Conservation (phyloP, 306 rosid genomes). For the Vigna hirtella region DNA sequence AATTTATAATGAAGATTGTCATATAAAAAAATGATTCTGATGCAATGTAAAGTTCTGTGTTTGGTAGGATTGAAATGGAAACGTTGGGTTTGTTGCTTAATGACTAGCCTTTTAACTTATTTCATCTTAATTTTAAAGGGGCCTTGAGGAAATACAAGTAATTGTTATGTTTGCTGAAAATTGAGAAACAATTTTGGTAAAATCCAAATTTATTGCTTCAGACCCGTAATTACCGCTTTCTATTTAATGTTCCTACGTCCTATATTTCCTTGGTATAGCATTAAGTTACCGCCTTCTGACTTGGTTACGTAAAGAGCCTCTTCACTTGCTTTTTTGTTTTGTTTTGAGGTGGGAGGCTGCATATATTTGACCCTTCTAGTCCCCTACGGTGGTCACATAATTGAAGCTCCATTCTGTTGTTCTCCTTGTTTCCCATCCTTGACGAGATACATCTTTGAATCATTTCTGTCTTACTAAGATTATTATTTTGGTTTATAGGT, state of each 20-base stretch:
- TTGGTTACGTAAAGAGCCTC: not conserved
- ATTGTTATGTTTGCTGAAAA: not conserved
- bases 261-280: not conserved
- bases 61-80: constrained; percentile 10
- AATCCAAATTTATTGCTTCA: constrained; percentile 2
- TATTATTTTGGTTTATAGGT: constrained; percentile 13
- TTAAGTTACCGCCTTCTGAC: not conserved
- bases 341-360: not conserved
- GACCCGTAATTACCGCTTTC: not conserved
- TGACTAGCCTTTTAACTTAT: not conserved
- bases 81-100: not conserved
- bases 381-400: not conserved
- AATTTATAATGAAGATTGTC: not conserved
- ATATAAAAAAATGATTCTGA: not conserved
- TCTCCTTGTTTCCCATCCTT: constrained; percentile 15
- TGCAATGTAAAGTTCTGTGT: not conserved
- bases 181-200: not conserved
- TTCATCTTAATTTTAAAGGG: constrained; percentile 13
- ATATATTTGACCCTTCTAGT: not conserved
- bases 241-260: not conserved
- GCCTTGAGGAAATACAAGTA: not conserved
- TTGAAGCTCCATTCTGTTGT: not conserved
- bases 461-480: constrained; percentile 9
- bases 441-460: constrained; percentile 33
- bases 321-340: not conserved